phyloP scores from a whole-genome alignment of 2,329 filamentous ascomycete genomes.

The Penicillium sp. region DNA sequence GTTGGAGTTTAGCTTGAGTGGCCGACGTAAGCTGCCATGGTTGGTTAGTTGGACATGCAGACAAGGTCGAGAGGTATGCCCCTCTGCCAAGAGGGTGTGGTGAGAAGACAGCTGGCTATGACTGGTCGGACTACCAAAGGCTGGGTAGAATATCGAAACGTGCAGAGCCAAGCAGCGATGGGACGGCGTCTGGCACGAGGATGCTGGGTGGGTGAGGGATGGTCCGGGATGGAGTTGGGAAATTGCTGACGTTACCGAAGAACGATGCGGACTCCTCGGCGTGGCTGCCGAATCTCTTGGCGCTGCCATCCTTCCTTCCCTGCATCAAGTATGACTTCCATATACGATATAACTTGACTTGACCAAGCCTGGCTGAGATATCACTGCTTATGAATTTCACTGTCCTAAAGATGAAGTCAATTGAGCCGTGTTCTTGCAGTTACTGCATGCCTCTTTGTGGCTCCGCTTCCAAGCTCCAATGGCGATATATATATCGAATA shows the following conservation, averaged over 20 bases:
- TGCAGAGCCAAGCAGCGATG: not conserved
- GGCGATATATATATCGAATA: no score
- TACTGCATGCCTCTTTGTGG: no score
- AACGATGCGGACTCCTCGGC: not conserved
- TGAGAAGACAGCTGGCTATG: not conserved
- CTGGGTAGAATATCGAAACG: not conserved
- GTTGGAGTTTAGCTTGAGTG: not conserved
- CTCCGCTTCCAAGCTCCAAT: no score
- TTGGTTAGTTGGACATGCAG: constrained; percentile 6
- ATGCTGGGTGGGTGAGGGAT: not conserved
- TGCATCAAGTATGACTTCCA: not conserved
- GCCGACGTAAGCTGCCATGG: constrained; percentile 8
- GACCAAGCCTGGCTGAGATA: no score
- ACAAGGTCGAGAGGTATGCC: not conserved
- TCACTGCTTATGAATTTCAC: no score
- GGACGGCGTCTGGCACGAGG: not conserved
- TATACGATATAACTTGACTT: no score
- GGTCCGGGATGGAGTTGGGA: not conserved
- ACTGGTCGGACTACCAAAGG: not conserved
- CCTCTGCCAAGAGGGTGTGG: constrained; percentile 4
- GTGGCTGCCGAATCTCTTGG: not conserved
- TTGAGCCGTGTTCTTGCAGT: not conserved
- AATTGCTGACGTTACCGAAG: not conserved
- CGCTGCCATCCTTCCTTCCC: not conserved
- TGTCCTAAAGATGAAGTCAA: not conserved